Percentiles rank a stretch among this genome's conserved stretches.
These are phyloP conservation scores for Schwanniomyces sp. DNA, from an alignment of 805 yeast genomes.

Conservation along the genomic window DNA sequence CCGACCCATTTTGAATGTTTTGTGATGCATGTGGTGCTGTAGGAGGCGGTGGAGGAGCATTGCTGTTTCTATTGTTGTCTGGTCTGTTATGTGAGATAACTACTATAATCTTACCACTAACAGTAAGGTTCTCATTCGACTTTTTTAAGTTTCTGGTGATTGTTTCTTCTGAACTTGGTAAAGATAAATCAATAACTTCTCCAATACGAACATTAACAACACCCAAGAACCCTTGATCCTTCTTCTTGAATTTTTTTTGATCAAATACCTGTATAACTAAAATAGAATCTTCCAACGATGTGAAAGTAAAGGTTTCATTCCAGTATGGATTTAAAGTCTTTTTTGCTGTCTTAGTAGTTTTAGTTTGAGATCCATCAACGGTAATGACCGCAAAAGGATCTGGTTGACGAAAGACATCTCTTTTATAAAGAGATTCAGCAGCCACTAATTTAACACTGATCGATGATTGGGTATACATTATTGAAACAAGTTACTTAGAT, in stretches of 20 bases:
- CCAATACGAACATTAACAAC: constrained; percentile 90
- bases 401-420: constrained; percentile 94
- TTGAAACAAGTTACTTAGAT: not conserved
- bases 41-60: constrained; percentile 13
- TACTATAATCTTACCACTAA: constrained; percentile 87
- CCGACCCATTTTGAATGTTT: constrained; percentile 8
- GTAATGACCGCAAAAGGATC: constrained; percentile 98
- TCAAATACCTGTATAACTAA: constrained; percentile 93
- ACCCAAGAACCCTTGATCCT: constrained; percentile 97
- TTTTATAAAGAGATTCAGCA: constrained; percentile 91
- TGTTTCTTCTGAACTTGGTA: constrained; percentile 66
- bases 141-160: constrained; percentile 89
- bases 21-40: constrained; percentile 18
- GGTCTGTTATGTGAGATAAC: constrained; percentile 53
- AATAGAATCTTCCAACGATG: constrained; percentile 76
- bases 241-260: constrained; percentile 95
- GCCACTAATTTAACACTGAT: constrained; percentile 81
- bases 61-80: constrained; percentile 7
- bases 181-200: constrained; percentile 73
- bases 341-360: constrained; percentile 89
- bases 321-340: constrained; percentile 96
- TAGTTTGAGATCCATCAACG: constrained; percentile 96
- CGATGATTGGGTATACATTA: constrained; percentile 14
- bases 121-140: constrained; percentile 88
- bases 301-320: constrained; percentile 88